Evolutionary conservation across 176 grass and related monocot genomes (phyloP).

Genomic region (Themeda triandra): DNA sequence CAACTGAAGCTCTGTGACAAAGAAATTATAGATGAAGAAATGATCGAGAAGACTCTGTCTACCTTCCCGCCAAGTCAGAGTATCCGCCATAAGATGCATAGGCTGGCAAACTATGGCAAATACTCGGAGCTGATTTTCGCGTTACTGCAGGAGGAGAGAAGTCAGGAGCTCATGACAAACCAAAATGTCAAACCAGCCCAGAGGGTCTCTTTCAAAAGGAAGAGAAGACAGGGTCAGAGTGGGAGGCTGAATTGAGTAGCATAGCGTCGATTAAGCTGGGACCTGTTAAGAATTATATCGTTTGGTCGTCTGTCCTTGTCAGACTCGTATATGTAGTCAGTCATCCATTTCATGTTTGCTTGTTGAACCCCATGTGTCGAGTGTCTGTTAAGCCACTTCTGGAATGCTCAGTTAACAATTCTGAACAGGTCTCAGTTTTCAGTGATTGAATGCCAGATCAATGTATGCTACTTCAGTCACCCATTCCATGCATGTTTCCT

Average conservation of each 20-base stretch:
- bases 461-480: neutral
- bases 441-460: neutral
- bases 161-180: neutral
- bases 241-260: neutral
- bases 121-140: neutral
- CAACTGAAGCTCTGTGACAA: neutral
- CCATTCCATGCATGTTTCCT: neutral
- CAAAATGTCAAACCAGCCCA: neutral
- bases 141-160: neutral
- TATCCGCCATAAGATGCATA: neutral
- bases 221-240: neutral
- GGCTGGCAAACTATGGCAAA: neutral
- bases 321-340: neutral
- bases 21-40: neutral
- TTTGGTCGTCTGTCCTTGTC: neutral
- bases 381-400: neutral
- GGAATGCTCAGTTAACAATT: neutral
- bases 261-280: neutral
- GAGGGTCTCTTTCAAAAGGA: neutral
- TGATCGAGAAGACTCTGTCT: constrained; percentile 6
- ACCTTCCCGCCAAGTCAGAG: neutral
- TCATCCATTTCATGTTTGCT: neutral
- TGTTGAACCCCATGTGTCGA: neutral
- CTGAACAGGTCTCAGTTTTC: neutral
- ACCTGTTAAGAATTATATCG: neutral